Percentiles rank a stretch among this genome's conserved stretches.
These are phyloP conservation scores for Chaetomium cochliodes DNA, from an alignment of 495 filamentous ascomycete species.

Conservation along the genomic window DNA sequence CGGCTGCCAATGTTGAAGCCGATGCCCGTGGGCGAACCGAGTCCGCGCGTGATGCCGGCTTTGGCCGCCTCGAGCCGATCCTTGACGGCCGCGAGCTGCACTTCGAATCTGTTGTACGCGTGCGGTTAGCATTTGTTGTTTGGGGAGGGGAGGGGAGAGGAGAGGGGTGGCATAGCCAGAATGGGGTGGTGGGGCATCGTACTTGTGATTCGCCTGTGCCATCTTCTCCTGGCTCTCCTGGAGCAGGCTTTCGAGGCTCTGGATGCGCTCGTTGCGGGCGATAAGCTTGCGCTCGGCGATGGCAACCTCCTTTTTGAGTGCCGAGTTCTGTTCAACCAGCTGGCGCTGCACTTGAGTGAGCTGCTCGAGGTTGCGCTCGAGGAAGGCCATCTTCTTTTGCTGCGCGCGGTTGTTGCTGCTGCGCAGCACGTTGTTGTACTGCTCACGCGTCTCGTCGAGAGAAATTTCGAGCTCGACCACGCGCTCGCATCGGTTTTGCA, in stretches of 20 bases:
- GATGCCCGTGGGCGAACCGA: conserved; percentile 61
- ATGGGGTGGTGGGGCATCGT: conserved; percentile 37
- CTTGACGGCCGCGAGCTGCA: conserved; percentile 94
- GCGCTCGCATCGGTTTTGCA: conserved; percentile 96
- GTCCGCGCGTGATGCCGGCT: conserved; percentile 76
- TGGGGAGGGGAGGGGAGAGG: too few relatives aligned
- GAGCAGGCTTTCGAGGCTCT: conserved; percentile 83
- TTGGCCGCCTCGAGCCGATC: conserved; percentile 96
- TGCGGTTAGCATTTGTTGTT: not conserved
- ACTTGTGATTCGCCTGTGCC: conserved; percentile 93
- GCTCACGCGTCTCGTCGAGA: conserved; percentile 92
- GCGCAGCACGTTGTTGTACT: conserved; percentile 96
- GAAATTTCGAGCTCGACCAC: conserved; percentile 98
- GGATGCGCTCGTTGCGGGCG: conserved; percentile 93
- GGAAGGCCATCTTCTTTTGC: conserved; percentile 99
- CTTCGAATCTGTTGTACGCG: conserved; percentile 73
- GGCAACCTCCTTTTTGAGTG: conserved; percentile 96
- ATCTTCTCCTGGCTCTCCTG: conserved; percentile 98
- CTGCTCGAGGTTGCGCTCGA: conserved; percentile 97
- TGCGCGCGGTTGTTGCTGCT: conserved; percentile 95
- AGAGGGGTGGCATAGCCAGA: not conserved
- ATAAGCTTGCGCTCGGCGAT: conserved; percentile 97
- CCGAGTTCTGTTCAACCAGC: conserved; percentile 94
- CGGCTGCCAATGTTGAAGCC: conserved; percentile 80
- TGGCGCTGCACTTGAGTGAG: conserved; percentile 95